A percentile compares a stretch with the other conserved stretches of the same genome.
Evolutionary conservation across 352 stramenopile genomes (phyloP).

Genomic region (Bremia lactucae): DNA sequence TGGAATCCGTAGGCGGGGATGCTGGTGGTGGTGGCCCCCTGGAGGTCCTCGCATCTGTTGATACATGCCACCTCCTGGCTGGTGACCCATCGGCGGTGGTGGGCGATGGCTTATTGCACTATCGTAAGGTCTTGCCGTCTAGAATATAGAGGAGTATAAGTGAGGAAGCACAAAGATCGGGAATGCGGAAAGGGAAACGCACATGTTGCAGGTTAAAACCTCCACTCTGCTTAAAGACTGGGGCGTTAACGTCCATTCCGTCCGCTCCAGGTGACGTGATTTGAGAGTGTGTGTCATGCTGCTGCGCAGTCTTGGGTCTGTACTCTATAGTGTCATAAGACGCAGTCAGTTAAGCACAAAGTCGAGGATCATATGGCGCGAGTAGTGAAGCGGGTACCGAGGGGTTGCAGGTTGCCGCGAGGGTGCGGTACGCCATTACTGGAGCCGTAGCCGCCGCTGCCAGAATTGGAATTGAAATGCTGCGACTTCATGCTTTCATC

Average conservation of each 20-base stretch:
- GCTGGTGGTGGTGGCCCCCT: slow-evolving; percentile 26
- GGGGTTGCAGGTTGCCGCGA: slow-evolving; percentile 30
- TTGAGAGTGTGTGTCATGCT: slow-evolving; percentile 24
- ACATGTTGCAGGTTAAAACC: slow-evolving; percentile 37
- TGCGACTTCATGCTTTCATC: slow-evolving; percentile 53
- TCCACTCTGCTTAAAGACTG: slow-evolving; percentile 29
- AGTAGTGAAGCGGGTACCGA: slow-evolving; percentile 11
- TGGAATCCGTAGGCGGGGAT: slow-evolving; percentile 26
- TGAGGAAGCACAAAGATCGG: slow-evolving; percentile 3
- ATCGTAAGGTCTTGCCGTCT: slow-evolving; percentile 31
- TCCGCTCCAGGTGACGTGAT: slow-evolving; percentile 15
- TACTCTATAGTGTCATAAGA: slow-evolving; percentile 18
- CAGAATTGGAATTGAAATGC: slow-evolving; percentile 21
- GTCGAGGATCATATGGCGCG: background rate
- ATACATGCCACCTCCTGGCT: slow-evolving; percentile 19
- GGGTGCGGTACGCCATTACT: slow-evolving; percentile 16
- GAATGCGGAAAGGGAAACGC: background rate
- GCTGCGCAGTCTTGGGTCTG: slow-evolving; percentile 21
- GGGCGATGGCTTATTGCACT: slow-evolving; percentile 30
- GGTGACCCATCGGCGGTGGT: slow-evolving; percentile 17
- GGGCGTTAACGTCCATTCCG: slow-evolving; percentile 32
- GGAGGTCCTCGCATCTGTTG: slow-evolving; percentile 42
- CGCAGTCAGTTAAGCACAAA: background rate
- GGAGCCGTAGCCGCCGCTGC: slow-evolving; percentile 21
- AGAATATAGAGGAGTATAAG: background rate